phyloP scores from a whole-genome alignment of 2,329 filamentous ascomycete genomes.

The Penicillium sp. region DNA sequence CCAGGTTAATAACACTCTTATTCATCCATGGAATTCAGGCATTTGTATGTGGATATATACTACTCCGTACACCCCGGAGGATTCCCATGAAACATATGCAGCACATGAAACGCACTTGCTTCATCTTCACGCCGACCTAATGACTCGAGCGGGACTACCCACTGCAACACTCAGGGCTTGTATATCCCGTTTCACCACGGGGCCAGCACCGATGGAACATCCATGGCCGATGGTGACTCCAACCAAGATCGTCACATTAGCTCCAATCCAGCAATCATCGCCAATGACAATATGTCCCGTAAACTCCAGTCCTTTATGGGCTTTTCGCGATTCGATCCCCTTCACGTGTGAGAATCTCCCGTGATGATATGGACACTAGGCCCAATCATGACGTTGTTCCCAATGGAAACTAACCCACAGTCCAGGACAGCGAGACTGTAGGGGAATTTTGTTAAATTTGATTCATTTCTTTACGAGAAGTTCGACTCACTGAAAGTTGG shows the following conservation, averaged over 20 bases:
- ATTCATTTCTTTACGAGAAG: not conserved
- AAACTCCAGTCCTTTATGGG: constrained; percentile 43
- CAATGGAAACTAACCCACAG: constrained; percentile 50
- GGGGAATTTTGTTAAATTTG: constrained; percentile 35
- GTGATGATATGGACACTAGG: constrained; percentile 51
- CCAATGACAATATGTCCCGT: constrained; percentile 46
- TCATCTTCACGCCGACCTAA: not conserved
- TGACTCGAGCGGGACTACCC: constrained; percentile 7
- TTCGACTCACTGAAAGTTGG: constrained; percentile 18
- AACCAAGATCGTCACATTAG: constrained; percentile 40
- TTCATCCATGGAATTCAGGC: not conserved
- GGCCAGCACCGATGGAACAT: constrained; percentile 32
- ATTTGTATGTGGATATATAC: not conserved
- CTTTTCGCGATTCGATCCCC: constrained; percentile 44
- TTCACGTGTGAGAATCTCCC: constrained; percentile 51
- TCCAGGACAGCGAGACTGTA: constrained; percentile 54
- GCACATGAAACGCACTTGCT: not conserved
- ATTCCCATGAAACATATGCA: not conserved
- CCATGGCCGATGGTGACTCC: constrained; percentile 41
- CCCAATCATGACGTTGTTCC: constrained; percentile 50
- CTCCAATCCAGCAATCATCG: constrained; percentile 47
- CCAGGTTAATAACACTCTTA: not conserved
- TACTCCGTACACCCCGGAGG: too few relatives aligned
- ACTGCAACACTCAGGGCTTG: constrained; percentile 5
- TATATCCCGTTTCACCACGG: constrained; percentile 33